phyloP scores from a whole-genome alignment of 805 yeast genomes.

The Lipomyces chichibuensis region DNA sequence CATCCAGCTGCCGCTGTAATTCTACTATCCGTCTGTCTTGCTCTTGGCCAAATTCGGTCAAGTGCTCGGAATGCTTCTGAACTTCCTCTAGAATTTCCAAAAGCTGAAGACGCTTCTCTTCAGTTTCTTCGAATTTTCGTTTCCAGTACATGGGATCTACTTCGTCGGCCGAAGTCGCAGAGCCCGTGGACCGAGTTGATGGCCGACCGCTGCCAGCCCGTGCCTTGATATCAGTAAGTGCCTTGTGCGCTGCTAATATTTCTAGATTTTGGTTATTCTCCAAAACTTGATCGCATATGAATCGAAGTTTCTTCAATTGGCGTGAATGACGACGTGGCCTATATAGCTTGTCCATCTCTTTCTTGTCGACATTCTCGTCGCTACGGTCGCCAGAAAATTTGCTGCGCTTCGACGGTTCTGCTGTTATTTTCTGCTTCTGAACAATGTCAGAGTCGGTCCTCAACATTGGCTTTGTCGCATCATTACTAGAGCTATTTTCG shows the following conservation, averaged over 20 bases:
- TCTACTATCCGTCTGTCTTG: slow-evolving; percentile 13
- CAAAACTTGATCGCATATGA: slow-evolving; percentile 2
- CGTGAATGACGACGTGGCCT: not conserved
- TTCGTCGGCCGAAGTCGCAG: not conserved
- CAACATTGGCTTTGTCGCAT: not conserved
- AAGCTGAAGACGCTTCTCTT: slow-evolving; percentile 12
- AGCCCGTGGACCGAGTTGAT: not conserved
- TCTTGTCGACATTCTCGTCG: not conserved
- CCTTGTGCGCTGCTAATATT: slow-evolving; percentile 9
- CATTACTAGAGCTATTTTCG: not conserved
- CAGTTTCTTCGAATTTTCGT: slow-evolving; percentile 14
- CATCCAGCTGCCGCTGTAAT: slow-evolving; percentile 12
- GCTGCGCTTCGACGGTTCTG: not conserved
- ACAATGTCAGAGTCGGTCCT: not conserved
- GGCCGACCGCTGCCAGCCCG: not conserved
- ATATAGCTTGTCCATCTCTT: not conserved
- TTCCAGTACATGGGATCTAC: slow-evolving; percentile 19
- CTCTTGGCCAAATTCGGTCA: slow-evolving; percentile 19
- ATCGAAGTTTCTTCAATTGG: not conserved
- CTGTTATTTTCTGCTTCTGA: not conserved
- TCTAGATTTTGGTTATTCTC: slow-evolving; percentile 22
- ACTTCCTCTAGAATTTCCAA: slow-evolving; percentile 15
- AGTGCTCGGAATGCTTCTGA: slow-evolving; percentile 17
- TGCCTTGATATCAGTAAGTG: not conserved
- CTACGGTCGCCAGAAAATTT: not conserved